Evolutionary conservation across 2,329 filamentous ascomycete species (phyloP).

Genomic region (Aspergillus viridinutans): DNA sequence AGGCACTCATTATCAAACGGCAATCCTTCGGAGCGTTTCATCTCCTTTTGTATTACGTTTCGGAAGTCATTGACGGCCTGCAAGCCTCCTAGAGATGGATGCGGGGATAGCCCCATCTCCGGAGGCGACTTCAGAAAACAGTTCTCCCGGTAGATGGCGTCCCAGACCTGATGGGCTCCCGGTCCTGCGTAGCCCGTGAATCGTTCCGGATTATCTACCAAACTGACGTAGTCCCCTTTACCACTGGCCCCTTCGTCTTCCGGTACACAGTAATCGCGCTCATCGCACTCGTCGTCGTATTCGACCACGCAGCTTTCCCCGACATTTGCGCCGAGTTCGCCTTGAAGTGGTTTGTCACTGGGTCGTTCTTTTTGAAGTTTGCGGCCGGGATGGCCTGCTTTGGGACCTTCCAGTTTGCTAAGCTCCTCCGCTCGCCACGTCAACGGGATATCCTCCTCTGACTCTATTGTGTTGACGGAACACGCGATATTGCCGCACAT

Average conservation of each 20-base stretch:
- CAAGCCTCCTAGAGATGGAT: constrained; percentile 40
- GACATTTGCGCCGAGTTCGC: constrained; percentile 76
- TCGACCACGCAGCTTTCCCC: constrained; percentile 96
- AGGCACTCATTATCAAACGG: constrained; percentile 88
- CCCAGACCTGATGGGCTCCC: constrained; percentile 86
- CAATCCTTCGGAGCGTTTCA: constrained; percentile 50
- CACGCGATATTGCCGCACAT: constrained; percentile 98
- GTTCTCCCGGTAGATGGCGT: constrained; percentile 94
- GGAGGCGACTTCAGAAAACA: constrained; percentile 65
- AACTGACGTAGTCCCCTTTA: constrained; percentile 94
- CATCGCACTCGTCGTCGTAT: constrained; percentile 95
- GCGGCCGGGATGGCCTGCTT: constrained; percentile 80
- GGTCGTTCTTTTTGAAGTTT: constrained; percentile 65
- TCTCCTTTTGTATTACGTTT: constrained; percentile 52
- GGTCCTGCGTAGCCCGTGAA: constrained; percentile 91
- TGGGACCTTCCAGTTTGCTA: constrained; percentile 85
- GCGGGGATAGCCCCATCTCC: constrained; percentile 24
- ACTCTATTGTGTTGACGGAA: constrained; percentile 89
- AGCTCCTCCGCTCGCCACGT: constrained; percentile 91
- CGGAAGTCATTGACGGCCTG: constrained; percentile 59
- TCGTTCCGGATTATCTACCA: constrained; percentile 87
- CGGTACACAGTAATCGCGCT: constrained; percentile 92
- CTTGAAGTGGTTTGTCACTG: constrained; percentile 70
- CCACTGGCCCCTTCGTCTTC: constrained; percentile 83
- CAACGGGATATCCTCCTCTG: constrained; percentile 86